Evolutionary conservation across 768 basidiomycete species (phyloP), one percentile per base, ranked within the genome.

Genomic region (Mycena vitilis): DNA sequence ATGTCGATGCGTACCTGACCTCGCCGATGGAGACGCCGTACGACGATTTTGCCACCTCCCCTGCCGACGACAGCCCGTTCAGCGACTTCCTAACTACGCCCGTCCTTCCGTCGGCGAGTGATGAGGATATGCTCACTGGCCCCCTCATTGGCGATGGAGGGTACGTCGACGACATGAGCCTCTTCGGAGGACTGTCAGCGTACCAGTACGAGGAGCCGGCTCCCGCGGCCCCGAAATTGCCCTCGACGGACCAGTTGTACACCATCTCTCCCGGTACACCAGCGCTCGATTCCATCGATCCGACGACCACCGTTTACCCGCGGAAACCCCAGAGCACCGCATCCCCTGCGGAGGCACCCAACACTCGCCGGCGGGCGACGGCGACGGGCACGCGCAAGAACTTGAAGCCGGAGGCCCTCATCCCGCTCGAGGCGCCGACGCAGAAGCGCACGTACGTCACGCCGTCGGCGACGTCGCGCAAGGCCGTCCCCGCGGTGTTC

Each of bases 301-400:
- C 71, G 18, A n/a, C 55, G 15, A 58, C 34, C 40, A 72, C 71
- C 49, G 60, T 72, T 47, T 60, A 68, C 64, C 55, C 64, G 4
- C 6, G 54, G 18, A 62, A 71, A n/a, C 23, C 63, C 64, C 53
- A 69, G 51, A 55, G 34, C 25, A 16, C 60, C 20, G 16, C 71
- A 1, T 1, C 59, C 38, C 54, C 45, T 11, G 38, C 10, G n/a
- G 52, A 45, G 18, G 18, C 48, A 11, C 18, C 63, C 48, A 30
- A 30, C 30, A 48, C 56, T 1, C 59, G 54, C n/a, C 53, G 56
- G n/a, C 69, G 68, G n/a, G 3, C 57, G 30, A 44, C 45, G 22
- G 71, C 63, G 20, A 72, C 68, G 0, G 89, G 89, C 40, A 89
- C 86, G 23, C 87, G 89, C 70, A 87, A 84, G 74, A 88, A 88